These are phyloP conservation scores for Halteria grandinella DNA, from an alignment of 73 alveolate genomes.

Conservation along the genomic window DNA sequence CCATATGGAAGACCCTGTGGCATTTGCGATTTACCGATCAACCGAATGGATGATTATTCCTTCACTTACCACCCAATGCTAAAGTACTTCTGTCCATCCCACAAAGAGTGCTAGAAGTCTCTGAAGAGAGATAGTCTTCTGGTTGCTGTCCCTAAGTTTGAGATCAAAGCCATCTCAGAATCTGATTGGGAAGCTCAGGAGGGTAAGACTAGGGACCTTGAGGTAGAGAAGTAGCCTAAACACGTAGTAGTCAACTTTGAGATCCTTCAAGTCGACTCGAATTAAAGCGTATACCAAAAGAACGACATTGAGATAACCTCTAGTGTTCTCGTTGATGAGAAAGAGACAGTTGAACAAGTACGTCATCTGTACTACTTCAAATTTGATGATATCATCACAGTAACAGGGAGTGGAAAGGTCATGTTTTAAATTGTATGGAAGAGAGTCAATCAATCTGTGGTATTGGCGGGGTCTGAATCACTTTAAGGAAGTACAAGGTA, in stretches of 20 bases:
- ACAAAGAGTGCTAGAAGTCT: conserved; percentile 11
- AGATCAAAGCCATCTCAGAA: neutral
- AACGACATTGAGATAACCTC: neutral
- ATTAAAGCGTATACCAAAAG: neutral
- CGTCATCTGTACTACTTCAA: conserved; percentile 11
- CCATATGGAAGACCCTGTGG: conserved; percentile 10
- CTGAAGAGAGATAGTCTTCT: conserved; percentile 27
- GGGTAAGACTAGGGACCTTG: neutral
- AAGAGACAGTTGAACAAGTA: neutral
- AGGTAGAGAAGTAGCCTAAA: neutral
- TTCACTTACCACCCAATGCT: conserved; percentile 15
- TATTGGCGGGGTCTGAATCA: too few species aligned
- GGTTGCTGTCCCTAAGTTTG: conserved; percentile 46
- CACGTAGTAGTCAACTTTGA: neutral
- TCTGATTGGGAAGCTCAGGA: neutral
- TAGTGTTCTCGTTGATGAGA: neutral
- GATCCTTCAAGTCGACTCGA: conserved; percentile 11
- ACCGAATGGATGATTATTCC: conserved; percentile 19
- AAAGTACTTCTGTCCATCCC: conserved; percentile 23
- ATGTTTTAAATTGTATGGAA: too few species aligned
- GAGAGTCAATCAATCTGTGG: too few species aligned
- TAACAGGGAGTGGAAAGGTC: too few species aligned
- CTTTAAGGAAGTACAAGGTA: too few species aligned
- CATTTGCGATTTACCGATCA: conserved; percentile 5
- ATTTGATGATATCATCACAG: neutral